phyloP scores from a whole-genome alignment of 495 filamentous ascomycete species.

The Penicillium cataractarum region DNA sequence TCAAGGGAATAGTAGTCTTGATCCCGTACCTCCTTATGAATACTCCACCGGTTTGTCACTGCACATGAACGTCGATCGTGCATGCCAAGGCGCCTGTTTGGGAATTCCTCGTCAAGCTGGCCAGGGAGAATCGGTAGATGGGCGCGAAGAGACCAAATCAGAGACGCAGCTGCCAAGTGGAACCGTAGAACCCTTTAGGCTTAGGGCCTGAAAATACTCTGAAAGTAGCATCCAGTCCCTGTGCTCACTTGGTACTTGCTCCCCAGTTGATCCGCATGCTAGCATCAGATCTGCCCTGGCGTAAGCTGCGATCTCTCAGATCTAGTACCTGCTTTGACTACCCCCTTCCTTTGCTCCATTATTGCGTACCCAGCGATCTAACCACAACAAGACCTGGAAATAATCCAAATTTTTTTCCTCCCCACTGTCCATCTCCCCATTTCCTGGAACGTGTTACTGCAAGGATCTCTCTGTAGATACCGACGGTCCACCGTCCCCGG shows the following conservation, averaged over 20 bases:
- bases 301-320: constrained; percentile 27
- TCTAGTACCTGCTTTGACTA: constrained; percentile 16
- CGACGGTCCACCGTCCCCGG: constrained; percentile 16
- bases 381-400: not conserved
- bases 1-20: not conserved
- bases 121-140: constrained; percentile 7
- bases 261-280: constrained; percentile 24
- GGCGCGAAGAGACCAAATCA: constrained; percentile 20
- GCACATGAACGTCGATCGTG: constrained; percentile 28
- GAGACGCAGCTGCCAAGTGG: constrained; percentile 13
- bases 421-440: constrained; percentile 17
- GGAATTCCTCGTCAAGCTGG: constrained; percentile 5
- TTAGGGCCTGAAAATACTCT: not conserved
- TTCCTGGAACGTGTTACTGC: constrained; percentile 32
- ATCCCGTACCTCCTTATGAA: not conserved
- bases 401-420: not conserved
- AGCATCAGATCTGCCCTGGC: constrained; percentile 30
- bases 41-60: constrained; percentile 10
- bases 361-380: constrained; percentile 13
- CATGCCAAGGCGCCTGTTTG: constrained; percentile 27
- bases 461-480: constrained; percentile 28
- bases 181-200: constrained; percentile 7
- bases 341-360: not conserved
- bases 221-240: not conserved
- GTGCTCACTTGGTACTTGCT: too few species aligned